Evolutionary conservation across 163 green algal species (phyloP).

Genomic region (Coccomyxa subellipsoidea): DNA sequence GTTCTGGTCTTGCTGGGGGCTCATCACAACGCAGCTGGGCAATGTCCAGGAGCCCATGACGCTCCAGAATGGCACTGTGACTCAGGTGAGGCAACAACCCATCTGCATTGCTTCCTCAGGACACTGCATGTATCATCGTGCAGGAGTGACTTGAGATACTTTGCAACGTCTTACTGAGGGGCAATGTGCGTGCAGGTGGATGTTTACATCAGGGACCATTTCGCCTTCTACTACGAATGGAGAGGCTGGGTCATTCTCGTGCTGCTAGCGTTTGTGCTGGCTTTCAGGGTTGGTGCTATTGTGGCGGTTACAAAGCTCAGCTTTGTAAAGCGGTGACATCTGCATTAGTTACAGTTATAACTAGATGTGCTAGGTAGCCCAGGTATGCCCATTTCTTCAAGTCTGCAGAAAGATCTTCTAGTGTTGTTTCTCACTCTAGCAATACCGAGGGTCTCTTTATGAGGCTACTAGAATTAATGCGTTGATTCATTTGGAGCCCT

Average conservation of each 20-base stretch:
- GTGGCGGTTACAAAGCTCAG: conserved; percentile 36
- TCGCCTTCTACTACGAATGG: conserved; percentile 45
- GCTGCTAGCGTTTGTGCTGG: conserved; percentile 31
- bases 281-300: conserved; percentile 29
- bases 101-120: no score
- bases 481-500: neutral
- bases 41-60: neutral
- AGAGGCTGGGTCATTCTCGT: conserved; percentile 38
- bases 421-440: neutral
- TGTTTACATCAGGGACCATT: conserved; percentile 34
- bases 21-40: conserved; percentile 46
- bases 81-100: neutral
- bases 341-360: neutral
- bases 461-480: neutral
- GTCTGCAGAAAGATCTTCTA: neutral
- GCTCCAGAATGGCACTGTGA: conserved; percentile 10
- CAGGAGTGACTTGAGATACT: no score
- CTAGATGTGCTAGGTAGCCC: no score
- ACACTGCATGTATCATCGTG: no score
- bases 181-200: conserved; percentile 23
- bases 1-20: conserved; percentile 37
- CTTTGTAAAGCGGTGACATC: conserved; percentile 40
- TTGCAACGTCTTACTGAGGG: no score
- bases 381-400: no score
- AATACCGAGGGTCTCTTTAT: neutral